Base-by-base conservation (phyloP, 495 filamentous ascomycete species). In the Penicillium cataractarum region DNA sequence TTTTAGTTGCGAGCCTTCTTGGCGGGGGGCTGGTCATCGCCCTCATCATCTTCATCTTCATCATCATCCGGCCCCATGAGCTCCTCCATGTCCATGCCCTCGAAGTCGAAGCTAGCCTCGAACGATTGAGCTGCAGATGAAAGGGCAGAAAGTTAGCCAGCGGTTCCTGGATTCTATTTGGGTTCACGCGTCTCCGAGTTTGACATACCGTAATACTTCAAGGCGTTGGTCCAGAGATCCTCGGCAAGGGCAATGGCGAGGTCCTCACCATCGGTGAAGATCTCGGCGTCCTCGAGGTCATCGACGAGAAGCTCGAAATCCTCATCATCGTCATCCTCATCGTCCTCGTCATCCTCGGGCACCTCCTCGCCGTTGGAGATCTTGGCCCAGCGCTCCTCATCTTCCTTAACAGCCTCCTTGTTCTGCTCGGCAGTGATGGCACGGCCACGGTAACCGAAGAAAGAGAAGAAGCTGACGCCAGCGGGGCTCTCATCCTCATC, bases 171-270 rank as follows among this genome's bases (percentile, higher is more conserved):
- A 19, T 42, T 6, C 8, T 46, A 46, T 15, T 22, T 4, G 21
- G 19, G 21, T 6, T 8, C 10, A 24, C 4, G 17, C 17, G 13
- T 29, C 21, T 15, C 26, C 13, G 13, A 31, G 21, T 19, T 40
- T 58, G 22, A 86, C 90, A 74, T 78, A 97, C 92, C 90, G 74
- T 93, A 98, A 73, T 93, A 93, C 72, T 91, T 93, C 69, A 96
- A 84, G 27, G 94, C 94, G 55, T 87, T 84, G 27, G 91, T 89
- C 87, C 89, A 98, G 51, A 97, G 79, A 62, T 97, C 93, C 63
- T 97, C 93, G 22, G 90, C 86, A 64, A 97, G 77, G 29, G 87
- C 78, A 58, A 93, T 81, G 21, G 93, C 93, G 17, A 97, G 64
- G 61, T 91, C 87, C 57, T 95, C 92, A 5, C 92, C 94, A 26